These are phyloP conservation scores for Neoascochyta sp. DNA, from an alignment of 2,329 filamentous ascomycete genomes.

Conservation along the genomic window DNA sequence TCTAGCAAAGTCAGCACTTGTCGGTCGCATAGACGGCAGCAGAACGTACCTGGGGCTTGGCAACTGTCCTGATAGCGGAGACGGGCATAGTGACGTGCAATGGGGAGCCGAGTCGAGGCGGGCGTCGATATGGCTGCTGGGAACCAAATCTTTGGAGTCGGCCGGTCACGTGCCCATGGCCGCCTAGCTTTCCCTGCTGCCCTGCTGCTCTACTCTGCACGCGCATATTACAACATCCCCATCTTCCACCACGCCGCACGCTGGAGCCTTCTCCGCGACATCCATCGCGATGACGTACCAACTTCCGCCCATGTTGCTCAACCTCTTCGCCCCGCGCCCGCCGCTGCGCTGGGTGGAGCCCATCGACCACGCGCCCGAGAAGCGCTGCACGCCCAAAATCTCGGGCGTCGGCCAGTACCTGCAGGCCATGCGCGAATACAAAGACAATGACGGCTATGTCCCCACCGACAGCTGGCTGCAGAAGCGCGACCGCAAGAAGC, in stretches of 20 bases:
- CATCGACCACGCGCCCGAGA: slow-evolving; percentile 75
- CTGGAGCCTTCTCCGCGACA: slow-evolving; percentile 36
- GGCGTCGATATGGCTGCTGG: slow-evolving; percentile 1
- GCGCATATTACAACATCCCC: too few relatives aligned
- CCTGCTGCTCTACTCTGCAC: too few relatives aligned
- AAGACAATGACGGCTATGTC: slow-evolving; percentile 69
- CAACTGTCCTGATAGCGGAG: slow-evolving; percentile 51
- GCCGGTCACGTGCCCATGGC: slow-evolving; percentile 28
- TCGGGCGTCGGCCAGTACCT: slow-evolving; percentile 72
- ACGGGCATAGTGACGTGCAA: slow-evolving; percentile 44
- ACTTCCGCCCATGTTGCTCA: slow-evolving; percentile 85
- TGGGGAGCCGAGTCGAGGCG: slow-evolving; percentile 8
- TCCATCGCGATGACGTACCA: slow-evolving; percentile 79
- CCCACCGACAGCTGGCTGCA: slow-evolving; percentile 94
- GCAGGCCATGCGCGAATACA: slow-evolving; percentile 70
- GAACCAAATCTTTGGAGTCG: slow-evolving; percentile 14
- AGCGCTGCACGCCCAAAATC: slow-evolving; percentile 71
- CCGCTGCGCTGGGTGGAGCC: slow-evolving; percentile 86
- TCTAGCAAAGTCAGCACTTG: slow-evolving; percentile 4
- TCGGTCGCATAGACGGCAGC: not conserved
- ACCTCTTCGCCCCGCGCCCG: slow-evolving; percentile 91
- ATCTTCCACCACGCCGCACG: slow-evolving; percentile 17
- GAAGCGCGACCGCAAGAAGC: slow-evolving; percentile 74
- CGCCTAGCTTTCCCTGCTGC: too few relatives aligned
- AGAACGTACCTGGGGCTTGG: slow-evolving; percentile 53